Evolutionary conservation across 176 grass and related monocot genomes (phyloP).

Genomic region (Hsuehochloa calcarea): DNA sequence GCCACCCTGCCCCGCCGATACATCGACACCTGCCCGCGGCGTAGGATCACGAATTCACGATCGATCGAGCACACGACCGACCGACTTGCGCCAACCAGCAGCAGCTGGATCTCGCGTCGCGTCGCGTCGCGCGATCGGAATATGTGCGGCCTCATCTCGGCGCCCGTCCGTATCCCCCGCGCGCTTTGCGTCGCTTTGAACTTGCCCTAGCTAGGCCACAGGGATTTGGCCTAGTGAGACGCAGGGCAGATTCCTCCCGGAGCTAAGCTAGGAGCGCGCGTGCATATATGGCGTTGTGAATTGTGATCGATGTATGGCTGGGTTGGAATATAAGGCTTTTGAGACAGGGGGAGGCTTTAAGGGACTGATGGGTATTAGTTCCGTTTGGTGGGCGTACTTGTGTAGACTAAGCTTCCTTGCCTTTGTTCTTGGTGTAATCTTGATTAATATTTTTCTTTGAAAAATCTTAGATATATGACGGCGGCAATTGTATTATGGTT

Average conservation of each 20-base stretch:
- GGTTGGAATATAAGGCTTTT: background rate
- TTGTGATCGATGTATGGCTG: background rate
- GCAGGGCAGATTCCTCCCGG: background rate
- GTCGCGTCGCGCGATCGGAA: slow-evolving; percentile 1
- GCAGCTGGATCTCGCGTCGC: background rate
- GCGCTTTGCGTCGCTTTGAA: background rate
- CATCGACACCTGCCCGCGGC: background rate
- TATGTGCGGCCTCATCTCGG: background rate
- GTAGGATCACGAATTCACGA: background rate
- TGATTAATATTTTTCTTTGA: background rate
- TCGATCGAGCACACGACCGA: background rate
- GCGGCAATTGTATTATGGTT: background rate
- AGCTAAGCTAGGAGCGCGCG: background rate
- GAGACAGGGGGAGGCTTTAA: background rate
- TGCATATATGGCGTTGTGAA: background rate
- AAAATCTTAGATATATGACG: background rate
- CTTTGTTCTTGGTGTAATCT: background rate
- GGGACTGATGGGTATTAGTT: slow-evolving; percentile 44
- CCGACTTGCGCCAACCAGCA: background rate
- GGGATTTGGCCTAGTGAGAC: slow-evolving; percentile 29
- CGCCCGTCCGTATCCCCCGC: no score
- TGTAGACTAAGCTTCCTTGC: background rate
- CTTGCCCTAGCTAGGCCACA: background rate
- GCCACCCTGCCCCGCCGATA: no score
- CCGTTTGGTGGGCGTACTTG: background rate